These are phyloP conservation scores for Chlamydomonas reinhardtii DNA, from an alignment of 163 green algal genomes.

Conservation along the genomic window DNA sequence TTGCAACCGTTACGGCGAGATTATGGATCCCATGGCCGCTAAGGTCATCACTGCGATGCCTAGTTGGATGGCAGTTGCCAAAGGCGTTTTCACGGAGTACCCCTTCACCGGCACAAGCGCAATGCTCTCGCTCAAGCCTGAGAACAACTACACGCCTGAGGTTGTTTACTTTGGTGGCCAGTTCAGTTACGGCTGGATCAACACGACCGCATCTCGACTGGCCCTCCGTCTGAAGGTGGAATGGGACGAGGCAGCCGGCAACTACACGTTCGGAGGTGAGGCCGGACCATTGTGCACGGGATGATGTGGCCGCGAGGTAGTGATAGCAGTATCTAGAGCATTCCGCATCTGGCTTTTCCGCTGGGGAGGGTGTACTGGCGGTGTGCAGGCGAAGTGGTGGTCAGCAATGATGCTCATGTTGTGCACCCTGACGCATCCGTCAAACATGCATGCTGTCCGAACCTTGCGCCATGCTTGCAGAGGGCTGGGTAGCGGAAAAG, in stretches of 20 bases:
- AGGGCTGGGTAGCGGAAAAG: slow-evolving; percentile 30
- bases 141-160: slow-evolving; percentile 46
- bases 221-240: slow-evolving; percentile 32
- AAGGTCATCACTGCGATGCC: not conserved
- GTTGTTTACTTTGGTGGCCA: slow-evolving; percentile 55
- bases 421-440: too few species aligned
- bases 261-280: slow-evolving; percentile 11
- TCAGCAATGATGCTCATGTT: too few species aligned
- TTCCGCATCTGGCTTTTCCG: too few species aligned
- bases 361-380: too few species aligned
- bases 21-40: slow-evolving; percentile 1
- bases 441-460: too few species aligned
- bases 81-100: slow-evolving; percentile 49
- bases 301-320: too few species aligned
- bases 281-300: too few species aligned
- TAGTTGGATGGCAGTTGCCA: slow-evolving; percentile 11
- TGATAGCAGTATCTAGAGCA: too few species aligned
- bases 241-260: not conserved
- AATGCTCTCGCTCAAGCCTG: slow-evolving; percentile 39
- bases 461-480: not conserved
- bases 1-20: slow-evolving; percentile 43
- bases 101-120: slow-evolving; percentile 38
- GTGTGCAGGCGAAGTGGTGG: too few species aligned
- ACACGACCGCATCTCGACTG: slow-evolving; percentile 36
- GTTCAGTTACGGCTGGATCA: slow-evolving; percentile 53